phyloP scores from a whole-genome alignment of 2,329 filamentous ascomycete genomes.

The Dactylellina leptospora region DNA sequence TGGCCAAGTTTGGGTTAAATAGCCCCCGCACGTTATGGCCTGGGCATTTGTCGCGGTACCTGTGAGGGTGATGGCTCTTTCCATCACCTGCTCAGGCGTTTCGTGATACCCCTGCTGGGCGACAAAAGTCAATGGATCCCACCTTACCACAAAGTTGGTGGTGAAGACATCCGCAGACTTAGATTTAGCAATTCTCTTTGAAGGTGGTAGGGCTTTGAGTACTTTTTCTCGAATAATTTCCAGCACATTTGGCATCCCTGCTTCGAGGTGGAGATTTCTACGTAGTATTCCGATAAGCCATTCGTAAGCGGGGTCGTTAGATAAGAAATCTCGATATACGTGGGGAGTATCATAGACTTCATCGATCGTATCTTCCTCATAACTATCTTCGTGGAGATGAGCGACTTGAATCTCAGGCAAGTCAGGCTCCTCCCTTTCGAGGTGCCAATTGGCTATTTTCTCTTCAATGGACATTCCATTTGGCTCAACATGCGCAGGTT shows the following conservation, averaged over 20 bases:
- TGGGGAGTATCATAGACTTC: neutral
- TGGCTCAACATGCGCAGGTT: too few species aligned
- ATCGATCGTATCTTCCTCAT: neutral
- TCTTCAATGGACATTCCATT: constrained; percentile 3
- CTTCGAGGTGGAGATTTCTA: constrained; percentile 2
- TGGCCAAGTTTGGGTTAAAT: constrained; percentile 56
- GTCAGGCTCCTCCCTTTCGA: neutral
- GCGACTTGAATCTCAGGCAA: neutral
- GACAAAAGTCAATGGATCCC: constrained; percentile 25
- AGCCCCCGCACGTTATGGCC: constrained; percentile 55
- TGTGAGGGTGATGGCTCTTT: constrained; percentile 53
- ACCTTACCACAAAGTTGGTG: constrained; percentile 10
- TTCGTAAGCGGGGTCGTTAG: constrained; percentile 30
- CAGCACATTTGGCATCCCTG: constrained; percentile 18
- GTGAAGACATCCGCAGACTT: constrained; percentile 9
- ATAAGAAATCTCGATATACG: neutral
- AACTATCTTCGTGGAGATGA: neutral
- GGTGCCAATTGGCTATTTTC: constrained; percentile 13
- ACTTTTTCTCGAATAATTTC: constrained; percentile 5
- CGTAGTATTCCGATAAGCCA: constrained; percentile 30
- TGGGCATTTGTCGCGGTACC: constrained; percentile 55
- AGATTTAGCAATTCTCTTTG: constrained; percentile 25
- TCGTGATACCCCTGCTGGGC: constrained; percentile 29
- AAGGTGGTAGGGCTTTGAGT: neutral
- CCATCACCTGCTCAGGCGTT: constrained; percentile 7